Base-by-base conservation (phyloP, 2,329 filamentous ascomycete species). In the Tolypocladium tropicale region DNA sequence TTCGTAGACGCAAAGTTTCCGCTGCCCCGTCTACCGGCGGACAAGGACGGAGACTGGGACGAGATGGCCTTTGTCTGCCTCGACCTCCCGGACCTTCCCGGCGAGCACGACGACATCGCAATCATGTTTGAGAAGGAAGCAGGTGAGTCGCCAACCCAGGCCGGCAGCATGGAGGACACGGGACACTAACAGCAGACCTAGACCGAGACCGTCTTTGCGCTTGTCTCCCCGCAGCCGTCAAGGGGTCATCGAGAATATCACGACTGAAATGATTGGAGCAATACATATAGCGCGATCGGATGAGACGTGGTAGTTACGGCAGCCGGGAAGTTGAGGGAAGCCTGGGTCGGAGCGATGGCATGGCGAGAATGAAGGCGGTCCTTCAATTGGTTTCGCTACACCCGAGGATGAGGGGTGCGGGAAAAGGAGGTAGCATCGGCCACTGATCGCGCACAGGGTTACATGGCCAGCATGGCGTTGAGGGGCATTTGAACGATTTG, bases 1-100 rank as follows among this genome's bases (percentile, higher is more conserved):
- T 83, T 96, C 60, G 86, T 93, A 30, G 92, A 96, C 68, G 90
- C 90, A 58, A 96, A 96, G 69, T 96, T 96, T 64, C 87, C 89
- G 3, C 75, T 96, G 55, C 91, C 91, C 5, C 85, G 80, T 58
- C 70, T 84, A 62, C 69, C 79, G 48, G 70, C 77, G 57, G 76
- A 78, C 57, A 78, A 77, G 58, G 71, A 78, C 49, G 70, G 72
- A 32, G 77, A 78, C 58, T 76, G 76, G 57, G 77, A 82, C 51
- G 84, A 86, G 59, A 82, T 84, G 67, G 81, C 84, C 30, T 96
- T 93, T 73, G 80, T 95, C 41, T 94, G 89, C 68, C 73, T 96
- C 57, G 92, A 96, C 70, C 82, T 91, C 70, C 86, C 91, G 21
- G 91, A 96, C 64, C 89, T 95, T 70, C 89, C 91, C 1, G 89